Evolutionary conservation across 1,139 yeast species (phyloP), one percentile per base, ranked within the genome.

Genomic region (Taiozyma sp.): DNA sequence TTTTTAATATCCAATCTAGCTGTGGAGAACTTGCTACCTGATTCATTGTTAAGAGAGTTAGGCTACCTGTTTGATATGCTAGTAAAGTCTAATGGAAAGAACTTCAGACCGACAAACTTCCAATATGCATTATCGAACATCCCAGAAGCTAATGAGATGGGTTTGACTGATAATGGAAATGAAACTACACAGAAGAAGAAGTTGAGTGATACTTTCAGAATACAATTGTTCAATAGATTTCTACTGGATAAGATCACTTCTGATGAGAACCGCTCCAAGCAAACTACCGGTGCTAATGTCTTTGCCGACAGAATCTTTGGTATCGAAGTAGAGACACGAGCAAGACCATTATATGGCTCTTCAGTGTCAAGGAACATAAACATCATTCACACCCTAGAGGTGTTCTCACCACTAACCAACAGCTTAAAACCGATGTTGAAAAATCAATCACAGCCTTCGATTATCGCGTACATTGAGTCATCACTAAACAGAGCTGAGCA

Each of bases 41-140:
- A 81, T 41, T 75, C 85, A 11, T 65, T 91, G 9, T 67, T 90
- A 37, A 83, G 87, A 50, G 98, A 95, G 63, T 70, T 91, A 46
- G 99, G 97, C 0, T 88, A 90, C 55, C 70, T 95, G 19, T 88
- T 83, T 68, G 98, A 95, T 62, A 93, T 93, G 99, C 77, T 93
- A 70, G 76, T 77, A 48, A 88, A 88, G 64, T 90, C 97, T 0
- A 71, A 78, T 28, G 95, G 96, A 1, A 57, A 75, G 64, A 80
- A 88, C 70, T 72, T 87, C 57, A 73, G 85, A 46, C 85, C 93
- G 0, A 72, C 87, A 9, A 89, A 93, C 62, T 90, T 93, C 67
- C 76, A 80, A 66, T 62, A 71, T 63, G 54, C 74, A 46, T 64
- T 85, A 53, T 72, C 74, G 50, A 69, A 78, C 6, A 69, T 75